These are phyloP conservation scores for Infundibulicybe gibba DNA, from an alignment of 768 basidiomycete species.

Conservation along the genomic window DNA sequence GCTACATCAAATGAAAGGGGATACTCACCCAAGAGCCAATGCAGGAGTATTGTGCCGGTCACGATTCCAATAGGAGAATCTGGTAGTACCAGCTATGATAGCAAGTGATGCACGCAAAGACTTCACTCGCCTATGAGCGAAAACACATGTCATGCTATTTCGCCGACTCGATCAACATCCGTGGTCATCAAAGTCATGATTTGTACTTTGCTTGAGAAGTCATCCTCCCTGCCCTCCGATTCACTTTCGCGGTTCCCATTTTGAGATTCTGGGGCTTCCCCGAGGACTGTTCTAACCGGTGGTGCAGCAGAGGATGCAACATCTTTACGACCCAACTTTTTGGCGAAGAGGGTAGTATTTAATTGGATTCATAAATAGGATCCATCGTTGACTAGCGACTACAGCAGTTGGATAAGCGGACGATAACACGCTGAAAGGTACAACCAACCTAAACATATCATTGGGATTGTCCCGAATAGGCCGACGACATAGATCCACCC, in stretches of 20 bases:
- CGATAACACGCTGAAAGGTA: not conserved
- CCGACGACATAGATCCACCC: constrained; percentile 65
- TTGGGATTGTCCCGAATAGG: constrained; percentile 27
- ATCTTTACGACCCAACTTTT: constrained; percentile 84
- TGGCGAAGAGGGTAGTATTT: constrained; percentile 81
- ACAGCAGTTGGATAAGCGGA: not conserved
- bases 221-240: constrained; percentile 34
- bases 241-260: no score
- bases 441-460: constrained; percentile 27
- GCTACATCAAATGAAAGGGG: constrained; percentile 1
- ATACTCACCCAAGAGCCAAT: constrained; percentile 65
- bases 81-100: not conserved
- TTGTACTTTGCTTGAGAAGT: constrained; percentile 68
- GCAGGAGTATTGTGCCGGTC: constrained; percentile 74
- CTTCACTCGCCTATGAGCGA: constrained; percentile 57
- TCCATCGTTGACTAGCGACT: constrained; percentile 73
- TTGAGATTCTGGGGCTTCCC: constrained; percentile 8
- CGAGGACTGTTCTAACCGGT: constrained; percentile 16
- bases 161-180: constrained; percentile 86
- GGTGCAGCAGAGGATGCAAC: constrained; percentile 56
- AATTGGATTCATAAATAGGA: constrained; percentile 69
- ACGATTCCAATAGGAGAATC: constrained; percentile 78
- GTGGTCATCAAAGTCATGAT: constrained; percentile 97
- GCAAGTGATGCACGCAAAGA: not conserved
- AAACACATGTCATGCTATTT: constrained; percentile 79